Evolutionary conservation across 2,329 filamentous ascomycete species (phyloP).

Genomic region (Trichoderma harzianum): DNA sequence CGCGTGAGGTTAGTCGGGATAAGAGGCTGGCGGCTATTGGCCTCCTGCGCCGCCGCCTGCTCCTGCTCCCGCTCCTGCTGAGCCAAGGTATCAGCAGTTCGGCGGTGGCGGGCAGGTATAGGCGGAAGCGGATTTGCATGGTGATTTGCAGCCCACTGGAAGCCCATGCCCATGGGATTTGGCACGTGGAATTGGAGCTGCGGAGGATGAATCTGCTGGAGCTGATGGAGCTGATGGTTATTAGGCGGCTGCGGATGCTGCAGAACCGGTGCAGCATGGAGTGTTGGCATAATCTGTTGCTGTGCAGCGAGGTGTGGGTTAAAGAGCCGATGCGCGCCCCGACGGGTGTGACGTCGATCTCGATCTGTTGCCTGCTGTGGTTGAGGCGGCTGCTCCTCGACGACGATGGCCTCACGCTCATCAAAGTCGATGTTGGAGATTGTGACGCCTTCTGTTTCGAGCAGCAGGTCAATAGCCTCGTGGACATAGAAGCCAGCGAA

Average conservation of each 20-base stretch:
- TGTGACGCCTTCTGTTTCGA: conserved; percentile 34
- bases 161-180: neutral
- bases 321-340: neutral
- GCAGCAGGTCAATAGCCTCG: conserved; percentile 35
- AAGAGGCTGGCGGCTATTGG: conserved; percentile 31
- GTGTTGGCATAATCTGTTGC: neutral
- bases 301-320: neutral
- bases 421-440: conserved; percentile 34
- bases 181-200: neutral
- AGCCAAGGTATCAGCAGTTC: conserved; percentile 22
- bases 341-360: neutral
- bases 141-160: neutral
- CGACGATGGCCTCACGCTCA: conserved; percentile 24
- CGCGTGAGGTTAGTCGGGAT: conserved; percentile 54
- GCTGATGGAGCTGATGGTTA: neutral
- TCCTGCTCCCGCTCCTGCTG: conserved; percentile 6
- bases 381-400: neutral
- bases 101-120: neutral
- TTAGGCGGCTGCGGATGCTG: neutral
- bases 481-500: conserved; percentile 30
- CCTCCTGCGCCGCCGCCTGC: conserved; percentile 13
- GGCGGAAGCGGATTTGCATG: neutral
- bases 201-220: too few relatives aligned
- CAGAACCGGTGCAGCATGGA: neutral
- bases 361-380: neutral